Evolutionary conservation across 306 rosid species (phyloP).

Genomic region (Fragaria vesca): DNA sequence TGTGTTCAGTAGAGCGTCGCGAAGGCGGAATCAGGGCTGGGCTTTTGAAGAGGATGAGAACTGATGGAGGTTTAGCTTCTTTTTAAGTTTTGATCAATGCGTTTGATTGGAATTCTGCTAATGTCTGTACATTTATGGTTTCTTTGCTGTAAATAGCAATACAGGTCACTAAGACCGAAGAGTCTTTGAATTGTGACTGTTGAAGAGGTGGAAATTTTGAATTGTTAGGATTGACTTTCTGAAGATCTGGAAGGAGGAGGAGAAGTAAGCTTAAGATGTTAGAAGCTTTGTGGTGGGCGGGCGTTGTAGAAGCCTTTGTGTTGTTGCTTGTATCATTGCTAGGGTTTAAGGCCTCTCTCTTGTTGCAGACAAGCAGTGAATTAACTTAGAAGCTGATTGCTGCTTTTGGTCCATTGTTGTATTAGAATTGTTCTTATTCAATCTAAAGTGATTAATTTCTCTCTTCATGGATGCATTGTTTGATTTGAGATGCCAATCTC

Average conservation of each 20-base stretch:
- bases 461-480: constrained; percentile 17
- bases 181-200: constrained; percentile 21
- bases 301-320: background rate
- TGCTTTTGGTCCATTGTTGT: constrained; percentile 2
- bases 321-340: background rate
- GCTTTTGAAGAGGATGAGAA: constrained; percentile 25
- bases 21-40: constrained; percentile 36
- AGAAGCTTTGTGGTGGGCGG: constrained; percentile 7
- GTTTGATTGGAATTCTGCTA: constrained; percentile 14
- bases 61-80: constrained; percentile 29
- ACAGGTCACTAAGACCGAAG: constrained; percentile 23
- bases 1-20: constrained; percentile 39
- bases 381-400: background rate
- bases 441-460: constrained; percentile 23
- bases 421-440: background rate
- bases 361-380: constrained; percentile 3
- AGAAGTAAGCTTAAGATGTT: background rate
- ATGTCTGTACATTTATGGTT: constrained; percentile 20
- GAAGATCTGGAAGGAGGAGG: constrained; percentile 11
- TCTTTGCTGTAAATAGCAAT: constrained; percentile 42
- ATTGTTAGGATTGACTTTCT: background rate
- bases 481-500: background rate
- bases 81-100: background rate
- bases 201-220: constrained; percentile 25
- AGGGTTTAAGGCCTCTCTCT: constrained; percentile 4